These are phyloP conservation scores for Heterobasidion occidentale DNA, from an alignment of 1,284 basidiomycete genomes.

Conservation along the genomic window DNA sequence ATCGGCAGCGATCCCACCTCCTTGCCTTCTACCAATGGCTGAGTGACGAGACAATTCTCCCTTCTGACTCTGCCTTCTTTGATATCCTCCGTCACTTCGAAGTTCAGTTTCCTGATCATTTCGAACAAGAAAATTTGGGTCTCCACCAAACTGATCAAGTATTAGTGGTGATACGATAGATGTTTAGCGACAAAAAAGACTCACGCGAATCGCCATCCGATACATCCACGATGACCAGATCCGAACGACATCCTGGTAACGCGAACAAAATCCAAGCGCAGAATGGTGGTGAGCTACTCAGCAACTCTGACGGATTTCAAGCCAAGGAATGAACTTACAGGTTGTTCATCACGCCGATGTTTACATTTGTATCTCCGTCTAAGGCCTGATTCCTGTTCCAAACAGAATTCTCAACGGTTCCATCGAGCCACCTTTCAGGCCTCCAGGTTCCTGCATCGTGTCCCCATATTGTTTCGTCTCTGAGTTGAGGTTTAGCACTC, in stretches of 20 bases:
- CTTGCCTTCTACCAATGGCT: not conserved
- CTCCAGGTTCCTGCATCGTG: constrained; percentile 41
- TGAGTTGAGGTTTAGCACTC: no score
- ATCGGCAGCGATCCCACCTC: not conserved
- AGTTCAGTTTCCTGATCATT: not conserved
- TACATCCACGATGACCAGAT: constrained; percentile 41
- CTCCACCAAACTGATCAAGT: not conserved
- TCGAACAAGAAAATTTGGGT: not conserved
- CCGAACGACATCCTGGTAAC: constrained; percentile 34
- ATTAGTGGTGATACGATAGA: not conserved
- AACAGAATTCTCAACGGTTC: constrained; percentile 17
- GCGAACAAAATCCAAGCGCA: no score
- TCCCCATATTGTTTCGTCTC: constrained; percentile 28
- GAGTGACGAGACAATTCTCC: not conserved
- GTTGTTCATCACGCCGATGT: constrained; percentile 33
- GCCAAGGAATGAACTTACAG: constrained; percentile 14
- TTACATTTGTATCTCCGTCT: constrained; percentile 10
- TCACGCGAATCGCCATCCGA: constrained; percentile 40
- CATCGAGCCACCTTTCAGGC: constrained; percentile 42
- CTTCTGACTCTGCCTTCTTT: not conserved
- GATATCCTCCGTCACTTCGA: not conserved
- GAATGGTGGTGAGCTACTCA: not conserved
- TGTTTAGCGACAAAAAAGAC: constrained; percentile 4
- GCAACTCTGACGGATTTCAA: not conserved
- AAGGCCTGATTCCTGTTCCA: constrained; percentile 2